Conservation (phyloP, 441 rosid genomes). For the Gossypium davidsonii region DNA sequence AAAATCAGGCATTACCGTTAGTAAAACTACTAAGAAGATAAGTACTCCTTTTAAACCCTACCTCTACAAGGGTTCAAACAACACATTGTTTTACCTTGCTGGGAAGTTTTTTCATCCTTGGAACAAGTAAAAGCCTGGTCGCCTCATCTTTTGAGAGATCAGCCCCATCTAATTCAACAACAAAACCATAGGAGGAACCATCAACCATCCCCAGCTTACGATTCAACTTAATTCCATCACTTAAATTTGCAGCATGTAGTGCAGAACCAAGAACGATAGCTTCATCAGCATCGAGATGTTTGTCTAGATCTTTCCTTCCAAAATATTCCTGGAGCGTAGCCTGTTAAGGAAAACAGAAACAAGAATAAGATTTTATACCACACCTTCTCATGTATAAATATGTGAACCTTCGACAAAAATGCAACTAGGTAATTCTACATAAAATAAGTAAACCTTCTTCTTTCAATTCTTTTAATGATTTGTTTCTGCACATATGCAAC, state of each 20-base stretch:
- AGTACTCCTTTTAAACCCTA: neutral
- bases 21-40: constrained; percentile 16
- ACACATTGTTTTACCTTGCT: constrained; percentile 58
- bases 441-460: neutral
- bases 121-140: constrained; percentile 68
- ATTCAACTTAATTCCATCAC: constrained; percentile 95
- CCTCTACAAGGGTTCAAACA: constrained; percentile 1
- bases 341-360: constrained; percentile 32
- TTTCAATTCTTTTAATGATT: neutral
- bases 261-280: constrained; percentile 90
- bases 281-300: constrained; percentile 97
- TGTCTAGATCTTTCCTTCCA: constrained; percentile 82
- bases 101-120: constrained; percentile 90
- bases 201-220: constrained; percentile 91
- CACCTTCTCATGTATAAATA: neutral
- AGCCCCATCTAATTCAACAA: constrained; percentile 71
- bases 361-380: neutral
- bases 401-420: neutral
- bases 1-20: constrained; percentile 18
- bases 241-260: constrained; percentile 87
- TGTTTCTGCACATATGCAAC: neutral
- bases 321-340: constrained; percentile 85
- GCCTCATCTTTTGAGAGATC: constrained; percentile 61
- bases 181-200: constrained; percentile 82
- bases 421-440: neutral